Evolutionary conservation across 1,284 basidiomycete species (phyloP), one percentile per base, ranked within the genome.

Genomic region (Cryptococcus sp.): DNA sequence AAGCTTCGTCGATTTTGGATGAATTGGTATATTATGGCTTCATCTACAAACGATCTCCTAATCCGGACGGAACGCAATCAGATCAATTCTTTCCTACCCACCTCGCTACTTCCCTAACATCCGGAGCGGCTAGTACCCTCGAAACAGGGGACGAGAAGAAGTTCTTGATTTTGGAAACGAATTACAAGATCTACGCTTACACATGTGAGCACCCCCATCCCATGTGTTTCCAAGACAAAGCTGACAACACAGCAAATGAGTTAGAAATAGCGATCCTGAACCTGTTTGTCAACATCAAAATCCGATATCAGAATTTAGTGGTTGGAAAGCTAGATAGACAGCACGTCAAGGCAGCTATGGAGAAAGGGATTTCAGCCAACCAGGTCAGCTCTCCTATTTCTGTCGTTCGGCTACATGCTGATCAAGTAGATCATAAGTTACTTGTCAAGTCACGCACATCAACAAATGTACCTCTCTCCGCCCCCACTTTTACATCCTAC

Each of bases 131-230:
- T 21, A 83, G 86, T 16, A 85, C 58, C 10, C 46, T 56, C 1
- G 61, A 54, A 47, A 63, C 56, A 21, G 67, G 63, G 4, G 73
- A 74, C 34, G 75, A 78, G 43, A 87, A 92, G 72, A 89, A 91
- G 3, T 98, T 97, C 77, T 86, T 98, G 61, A 87, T 98, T 62
- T 81, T 99, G 34, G 96, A 99, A 78, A 98, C 96, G 21, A 98
- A 98, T 77, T 98, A 98, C 77, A 87, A 93, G 58, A 78, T 98
- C 53, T 99, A 98, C 74, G 96, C 96, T 1, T 98, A 99, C 74
- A 99, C 96, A 36, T 87, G 90, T 91, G 74, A 59, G 77, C 14
- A 9, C n/a, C 31, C 9, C 32, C 1, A 28, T 31, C 34, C 48
- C 21, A 25, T 32, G 24, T n/a, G 19, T 14, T 45, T n/a, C n/a